A percentile compares a stretch with the other conserved stretches of the same genome.
phyloP scores from a whole-genome alignment of 225 moss, liverwort and hornwort genomes.

The Physcomitrium patens region DNA sequence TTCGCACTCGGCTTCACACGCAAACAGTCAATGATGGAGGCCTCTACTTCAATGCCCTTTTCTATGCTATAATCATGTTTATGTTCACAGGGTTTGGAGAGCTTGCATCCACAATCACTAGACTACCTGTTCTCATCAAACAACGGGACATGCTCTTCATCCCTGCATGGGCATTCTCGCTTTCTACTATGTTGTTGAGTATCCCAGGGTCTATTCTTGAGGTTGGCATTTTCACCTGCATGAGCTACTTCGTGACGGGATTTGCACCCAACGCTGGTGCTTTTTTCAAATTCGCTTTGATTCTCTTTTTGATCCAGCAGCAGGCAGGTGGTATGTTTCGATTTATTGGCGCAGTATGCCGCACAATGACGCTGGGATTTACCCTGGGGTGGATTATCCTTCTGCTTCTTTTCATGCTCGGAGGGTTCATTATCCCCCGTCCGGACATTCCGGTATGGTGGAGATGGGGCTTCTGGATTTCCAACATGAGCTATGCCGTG shows the following conservation, averaged over 20 bases:
- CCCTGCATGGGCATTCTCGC: conserved; percentile 63
- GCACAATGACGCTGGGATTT: conserved; percentile 65
- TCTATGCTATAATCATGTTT: conserved; percentile 61
- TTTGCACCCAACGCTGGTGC: conserved; percentile 50
- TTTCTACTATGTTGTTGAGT: conserved; percentile 61
- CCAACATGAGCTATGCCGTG: conserved; percentile 62
- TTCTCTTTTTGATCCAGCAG: conserved; percentile 47
- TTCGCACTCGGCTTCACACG: conserved; percentile 58
- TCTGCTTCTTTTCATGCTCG: conserved; percentile 55
- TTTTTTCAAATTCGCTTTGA: conserved; percentile 67
- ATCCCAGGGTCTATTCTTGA: conserved; percentile 71
- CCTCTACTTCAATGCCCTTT: conserved; percentile 64
- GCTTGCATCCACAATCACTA: conserved; percentile 61
- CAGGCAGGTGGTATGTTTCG: conserved; percentile 74
- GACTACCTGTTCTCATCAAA: conserved; percentile 74
- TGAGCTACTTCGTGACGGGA: conserved; percentile 64
- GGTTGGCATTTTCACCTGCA: conserved; percentile 39
- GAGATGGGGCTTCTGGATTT: conserved; percentile 81
- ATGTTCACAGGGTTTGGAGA: conserved; percentile 87
- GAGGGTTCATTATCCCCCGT: conserved; percentile 75
- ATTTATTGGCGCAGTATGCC: conserved; percentile 60
- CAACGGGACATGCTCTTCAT: conserved; percentile 73
- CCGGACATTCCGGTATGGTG: conserved; percentile 60
- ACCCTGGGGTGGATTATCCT: conserved; percentile 63
- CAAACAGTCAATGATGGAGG: conserved; percentile 44